A percentile compares a stretch with the other conserved stretches of the same genome.
Conservation (phyloP, 2,329 filamentous ascomycete genomes). For the Colletotrichum cordylinicola region DNA sequence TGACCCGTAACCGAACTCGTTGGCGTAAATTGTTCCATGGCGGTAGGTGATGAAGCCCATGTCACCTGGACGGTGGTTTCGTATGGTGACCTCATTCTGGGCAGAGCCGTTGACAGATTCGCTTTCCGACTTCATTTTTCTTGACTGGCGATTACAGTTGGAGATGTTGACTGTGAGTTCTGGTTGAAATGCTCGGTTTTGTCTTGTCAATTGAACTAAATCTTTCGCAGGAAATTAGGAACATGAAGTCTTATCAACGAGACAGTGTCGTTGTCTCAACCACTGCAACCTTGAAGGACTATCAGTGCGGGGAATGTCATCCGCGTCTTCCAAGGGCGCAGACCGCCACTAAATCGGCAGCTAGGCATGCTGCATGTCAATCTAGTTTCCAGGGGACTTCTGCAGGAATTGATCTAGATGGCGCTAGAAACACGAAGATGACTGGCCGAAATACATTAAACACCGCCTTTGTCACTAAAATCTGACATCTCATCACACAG, state of each 20-base stretch:
- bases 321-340: neutral
- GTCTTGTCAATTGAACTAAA: neutral
- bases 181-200: neutral
- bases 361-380: neutral
- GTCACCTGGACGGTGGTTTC: constrained; percentile 26
- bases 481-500: neutral
- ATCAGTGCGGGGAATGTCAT: neutral
- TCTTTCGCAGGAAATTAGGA: neutral
- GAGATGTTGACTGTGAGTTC: neutral
- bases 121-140: neutral
- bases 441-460: neutral
- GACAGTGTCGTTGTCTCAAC: neutral
- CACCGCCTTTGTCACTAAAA: neutral
- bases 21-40: constrained; percentile 27
- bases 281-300: neutral
- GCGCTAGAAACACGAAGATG: neutral
- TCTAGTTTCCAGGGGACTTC: neutral
- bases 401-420: neutral
- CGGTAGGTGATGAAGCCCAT: constrained; percentile 30
- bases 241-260: neutral
- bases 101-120: neutral
- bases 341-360: neutral
- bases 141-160: neutral
- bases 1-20: constrained; percentile 23
- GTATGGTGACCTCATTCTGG: neutral